Percentiles rank a stretch among this genome's conserved stretches.
Conservation (phyloP, 768 basidiomycete species). For the Mycena latifolia region DNA sequence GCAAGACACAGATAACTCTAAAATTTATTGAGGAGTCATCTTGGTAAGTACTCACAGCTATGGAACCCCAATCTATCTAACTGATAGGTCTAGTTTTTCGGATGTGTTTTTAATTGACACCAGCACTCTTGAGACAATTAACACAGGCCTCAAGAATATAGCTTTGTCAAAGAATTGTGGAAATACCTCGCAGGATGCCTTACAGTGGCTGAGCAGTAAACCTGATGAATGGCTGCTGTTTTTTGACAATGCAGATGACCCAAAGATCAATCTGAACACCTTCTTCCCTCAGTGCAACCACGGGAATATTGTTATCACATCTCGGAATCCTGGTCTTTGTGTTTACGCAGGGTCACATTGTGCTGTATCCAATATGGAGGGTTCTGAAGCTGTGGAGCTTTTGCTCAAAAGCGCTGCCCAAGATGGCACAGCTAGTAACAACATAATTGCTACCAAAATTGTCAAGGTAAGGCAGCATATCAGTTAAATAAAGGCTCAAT, state of each 20-base stretch:
- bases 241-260: conserved; percentile 17
- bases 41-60: background rate
- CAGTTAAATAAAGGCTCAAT: background rate
- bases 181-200: no score
- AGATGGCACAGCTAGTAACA: background rate
- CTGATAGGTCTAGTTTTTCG: background rate
- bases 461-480: conserved; percentile 2
- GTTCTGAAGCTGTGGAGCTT: conserved; percentile 5
- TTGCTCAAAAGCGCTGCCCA: background rate
- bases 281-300: conserved; percentile 17
- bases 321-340: conserved; percentile 9
- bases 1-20: background rate
- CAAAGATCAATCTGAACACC: background rate
- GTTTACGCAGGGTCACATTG: conserved; percentile 1
- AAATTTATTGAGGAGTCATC: background rate
- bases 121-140: background rate
- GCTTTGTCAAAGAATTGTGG: no score
- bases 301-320: conserved; percentile 28
- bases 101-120: background rate
- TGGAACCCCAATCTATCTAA: no score
- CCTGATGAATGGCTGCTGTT: conserved; percentile 10
- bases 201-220: no score
- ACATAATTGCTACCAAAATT: conserved; percentile 9
- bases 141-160: no score
- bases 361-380: background rate